Percentiles rank a stretch among this genome's conserved stretches.
Evolutionary conservation across 352 stramenopile genomes (phyloP).

Genomic region (Globisporangium spinosum): DNA sequence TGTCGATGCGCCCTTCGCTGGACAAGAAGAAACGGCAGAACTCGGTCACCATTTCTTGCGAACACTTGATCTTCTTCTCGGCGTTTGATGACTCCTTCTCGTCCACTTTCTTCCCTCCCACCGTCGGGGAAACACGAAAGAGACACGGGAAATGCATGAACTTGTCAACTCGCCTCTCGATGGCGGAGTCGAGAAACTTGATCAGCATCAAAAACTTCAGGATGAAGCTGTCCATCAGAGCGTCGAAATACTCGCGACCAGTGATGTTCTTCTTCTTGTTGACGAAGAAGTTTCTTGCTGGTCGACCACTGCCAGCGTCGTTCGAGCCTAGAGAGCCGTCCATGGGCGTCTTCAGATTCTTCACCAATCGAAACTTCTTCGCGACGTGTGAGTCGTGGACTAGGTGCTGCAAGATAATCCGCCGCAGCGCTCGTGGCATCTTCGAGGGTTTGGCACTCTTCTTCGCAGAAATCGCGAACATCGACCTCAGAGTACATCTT

Average conservation of each 20-base stretch:
- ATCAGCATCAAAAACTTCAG: conserved; percentile 92
- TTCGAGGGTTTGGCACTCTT: conserved; percentile 29
- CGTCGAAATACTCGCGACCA: conserved; percentile 74
- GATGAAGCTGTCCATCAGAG: conserved; percentile 86
- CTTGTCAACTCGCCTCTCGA: conserved; percentile 65
- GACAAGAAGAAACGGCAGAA: conserved; percentile 93
- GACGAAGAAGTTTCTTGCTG: conserved; percentile 23
- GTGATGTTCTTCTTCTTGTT: conserved; percentile 73
- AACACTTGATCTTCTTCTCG: conserved; percentile 84
- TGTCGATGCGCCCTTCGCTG: conserved; percentile 93
- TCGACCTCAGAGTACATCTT: conserved; percentile 46
- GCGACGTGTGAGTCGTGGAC: conserved; percentile 62
- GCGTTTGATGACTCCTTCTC: conserved; percentile 17
- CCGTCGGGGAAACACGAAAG: conserved; percentile 59
- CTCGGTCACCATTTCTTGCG: conserved; percentile 86
- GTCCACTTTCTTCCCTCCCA: conserved; percentile 8
- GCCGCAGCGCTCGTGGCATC: conserved; percentile 53
- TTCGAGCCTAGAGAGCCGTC: conserved; percentile 44
- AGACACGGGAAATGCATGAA: conserved; percentile 87
- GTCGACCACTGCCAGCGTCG: conserved; percentile 32
- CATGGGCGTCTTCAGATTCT: conserved; percentile 62
- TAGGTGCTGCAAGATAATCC: conserved; percentile 64
- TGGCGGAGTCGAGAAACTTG: conserved; percentile 90
- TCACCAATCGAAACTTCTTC: conserved; percentile 58
- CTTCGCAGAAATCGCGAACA: conserved; percentile 35